Percentiles rank a stretch among this genome's conserved stretches.
These are phyloP conservation scores for Chlorella ohadii DNA, from an alignment of 139 green algal species.

Conservation along the genomic window DNA sequence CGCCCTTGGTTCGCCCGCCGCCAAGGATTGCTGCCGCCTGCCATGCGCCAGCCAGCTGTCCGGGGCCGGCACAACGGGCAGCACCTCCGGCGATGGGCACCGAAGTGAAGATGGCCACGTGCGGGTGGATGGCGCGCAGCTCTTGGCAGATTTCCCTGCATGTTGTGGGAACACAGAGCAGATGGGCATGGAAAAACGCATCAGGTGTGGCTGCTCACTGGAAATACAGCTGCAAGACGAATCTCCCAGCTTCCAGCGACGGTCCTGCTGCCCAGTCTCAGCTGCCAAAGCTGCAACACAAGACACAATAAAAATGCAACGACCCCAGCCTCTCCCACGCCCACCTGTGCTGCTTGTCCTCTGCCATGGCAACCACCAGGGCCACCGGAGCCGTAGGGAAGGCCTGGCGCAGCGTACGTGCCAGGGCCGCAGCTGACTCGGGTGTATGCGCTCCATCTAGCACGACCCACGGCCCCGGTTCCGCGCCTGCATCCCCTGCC, in stretches of 20 bases:
- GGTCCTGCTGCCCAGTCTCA: too few relatives aligned
- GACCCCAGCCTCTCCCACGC: conserved; percentile 47
- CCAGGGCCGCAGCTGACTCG: conserved; percentile 70
- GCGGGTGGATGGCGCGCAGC: conserved; percentile 52
- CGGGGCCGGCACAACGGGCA: conserved; percentile 47
- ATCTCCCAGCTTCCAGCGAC: too few relatives aligned
- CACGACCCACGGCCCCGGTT: conserved; percentile 56
- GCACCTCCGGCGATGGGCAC: conserved; percentile 71
- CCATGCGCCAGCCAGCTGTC: conserved; percentile 70
- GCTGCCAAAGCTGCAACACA: too few relatives aligned
- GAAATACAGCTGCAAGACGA: too few relatives aligned
- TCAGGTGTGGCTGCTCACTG: too few relatives aligned
- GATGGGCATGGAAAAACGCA: not conserved
- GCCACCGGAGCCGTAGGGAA: conserved; percentile 66
- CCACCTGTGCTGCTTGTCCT: conserved; percentile 80
- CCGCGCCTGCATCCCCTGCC: not conserved
- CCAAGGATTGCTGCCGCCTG: conserved; percentile 48
- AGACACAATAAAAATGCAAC: too few relatives aligned
- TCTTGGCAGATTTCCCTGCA: conserved; percentile 24
- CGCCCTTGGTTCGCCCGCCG: not conserved
- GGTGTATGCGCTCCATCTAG: conserved; percentile 85
- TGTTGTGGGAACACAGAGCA: too few relatives aligned
- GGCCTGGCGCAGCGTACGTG: conserved; percentile 42
- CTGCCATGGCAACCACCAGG: conserved; percentile 83
- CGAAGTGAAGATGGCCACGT: conserved; percentile 73